Evolutionary conservation across 2,329 filamentous ascomycete genomes (phyloP).

Genomic region (Hypoxylon sp.): DNA sequence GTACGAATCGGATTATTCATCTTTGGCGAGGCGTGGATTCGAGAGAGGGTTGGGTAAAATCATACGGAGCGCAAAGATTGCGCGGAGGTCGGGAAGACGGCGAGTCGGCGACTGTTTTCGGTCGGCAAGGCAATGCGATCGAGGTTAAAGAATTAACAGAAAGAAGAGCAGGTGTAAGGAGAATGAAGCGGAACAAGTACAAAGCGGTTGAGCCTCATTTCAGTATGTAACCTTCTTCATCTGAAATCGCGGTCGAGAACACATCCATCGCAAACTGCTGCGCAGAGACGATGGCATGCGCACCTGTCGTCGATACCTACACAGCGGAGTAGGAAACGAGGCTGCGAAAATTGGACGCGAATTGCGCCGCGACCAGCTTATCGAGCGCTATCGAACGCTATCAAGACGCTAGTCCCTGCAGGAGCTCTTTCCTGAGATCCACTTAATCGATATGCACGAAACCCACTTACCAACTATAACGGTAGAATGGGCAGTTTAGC

Average conservation of each 20-base stretch:
- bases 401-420: conserved; percentile 27
- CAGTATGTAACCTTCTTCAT: conserved; percentile 21
- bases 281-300: conserved; percentile 6
- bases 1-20: conserved; percentile 60
- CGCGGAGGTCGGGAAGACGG: not conserved
- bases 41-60: not conserved
- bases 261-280: conserved; percentile 32
- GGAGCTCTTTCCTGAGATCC: conserved; percentile 2
- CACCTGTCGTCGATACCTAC: not conserved
- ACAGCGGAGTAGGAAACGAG: conserved; percentile 26
- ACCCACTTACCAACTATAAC: not conserved
- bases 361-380: conserved; percentile 38
- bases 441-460: conserved; percentile 15
- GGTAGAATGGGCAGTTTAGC: not conserved
- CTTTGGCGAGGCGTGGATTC: not conserved
- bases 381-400: conserved; percentile 32
- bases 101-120: conserved; percentile 3
- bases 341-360: conserved; percentile 36
- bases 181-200: conserved; percentile 9
- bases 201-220: conserved; percentile 22
- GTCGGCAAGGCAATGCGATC: conserved; percentile 8
- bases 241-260: conserved; percentile 25
- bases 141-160: conserved; percentile 18
- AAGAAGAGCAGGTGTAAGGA: conserved; percentile 12
- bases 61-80: conserved; percentile 10